Evolutionary conservation across 192 early-diverging fungal genomes (phyloP), one percentile per base, ranked within the genome.

Genomic region (Allomyces javanicus): DNA sequence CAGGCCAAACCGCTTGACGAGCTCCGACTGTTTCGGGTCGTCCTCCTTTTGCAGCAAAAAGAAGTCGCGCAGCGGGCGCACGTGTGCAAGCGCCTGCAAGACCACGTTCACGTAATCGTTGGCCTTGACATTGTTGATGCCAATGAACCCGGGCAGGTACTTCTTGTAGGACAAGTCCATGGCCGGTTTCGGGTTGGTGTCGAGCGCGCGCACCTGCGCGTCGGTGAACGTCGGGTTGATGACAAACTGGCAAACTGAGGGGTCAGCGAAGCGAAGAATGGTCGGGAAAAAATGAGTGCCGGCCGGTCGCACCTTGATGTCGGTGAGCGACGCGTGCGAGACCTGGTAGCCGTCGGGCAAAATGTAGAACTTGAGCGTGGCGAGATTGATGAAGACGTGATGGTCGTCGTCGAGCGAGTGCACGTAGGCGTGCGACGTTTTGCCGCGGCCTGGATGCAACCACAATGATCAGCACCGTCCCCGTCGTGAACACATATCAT

Each of bases 81-180:
- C 83, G 67, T 96, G 96, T 0, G 85, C 83, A 19, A 98, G 72
- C 1, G 87, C 83, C 72, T 96, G 93, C 25, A 98, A 77, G 55
- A 92, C 84, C 14, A 87, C 91, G 71, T 95, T 98, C 61, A 96
- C 85, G 74, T 91, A 94, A 71, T 96, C 93, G 70, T 93, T 98
- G 19, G 82, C 81, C 70, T 98, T 98, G 67, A 96, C 84, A 66
- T 91, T 94, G 69, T 96, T 96, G 40, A 98, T 70, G 1, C 96
- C 93, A 25, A 96, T 85, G 72, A 92, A 94, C 0, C 96, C 96
- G 44, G 90, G 86, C 11, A 92, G 63, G 66, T 93, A 98, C 64
- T 77, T 75, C 67, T 89, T 90, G 65, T 91, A 89, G 68, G 83
- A 81, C 65, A 98, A 73, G 74, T 98, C 96, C 64, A 82, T 86